Percentiles rank a stretch among this genome's conserved stretches.
phyloP scores from a whole-genome alignment of 345 rosid genomes.

The Iberis pinnata region DNA sequence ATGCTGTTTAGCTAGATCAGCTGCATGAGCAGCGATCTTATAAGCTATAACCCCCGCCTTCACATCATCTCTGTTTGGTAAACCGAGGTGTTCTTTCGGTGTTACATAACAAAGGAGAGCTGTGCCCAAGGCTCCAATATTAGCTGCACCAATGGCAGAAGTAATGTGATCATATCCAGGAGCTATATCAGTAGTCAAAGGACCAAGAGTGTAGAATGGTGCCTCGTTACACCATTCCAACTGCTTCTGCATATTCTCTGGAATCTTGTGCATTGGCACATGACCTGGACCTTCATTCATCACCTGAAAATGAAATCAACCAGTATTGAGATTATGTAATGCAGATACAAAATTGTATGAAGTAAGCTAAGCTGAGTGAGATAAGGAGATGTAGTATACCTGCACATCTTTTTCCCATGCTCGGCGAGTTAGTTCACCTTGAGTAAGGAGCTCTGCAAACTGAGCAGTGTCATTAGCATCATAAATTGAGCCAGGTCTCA shows the following conservation, averaged over 20 bases:
- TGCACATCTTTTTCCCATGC: constrained; percentile 98
- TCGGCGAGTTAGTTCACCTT: constrained; percentile 93
- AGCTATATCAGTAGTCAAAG: constrained; percentile 91
- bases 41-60: constrained; percentile 96
- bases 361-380: not conserved
- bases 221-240: constrained; percentile 99
- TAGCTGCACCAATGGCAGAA: constrained; percentile 99
- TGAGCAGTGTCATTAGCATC: constrained; percentile 99
- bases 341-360: not conserved
- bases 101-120: constrained; percentile 98
- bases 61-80: constrained; percentile 97
- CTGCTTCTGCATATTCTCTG: constrained; percentile 97
- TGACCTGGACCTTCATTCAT: constrained; percentile 99
- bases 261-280: constrained; percentile 95
- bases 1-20: constrained; percentile 93
- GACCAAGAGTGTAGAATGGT: constrained; percentile 97
- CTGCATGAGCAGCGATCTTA: constrained; percentile 96
- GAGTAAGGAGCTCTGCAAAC: constrained; percentile 97
- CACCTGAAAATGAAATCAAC: constrained; percentile 42
- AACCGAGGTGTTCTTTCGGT: constrained; percentile 95
- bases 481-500: constrained; percentile 95
- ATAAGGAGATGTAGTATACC: constrained; percentile 46
- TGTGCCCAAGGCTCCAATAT: constrained; percentile 96
- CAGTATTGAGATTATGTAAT: not conserved
- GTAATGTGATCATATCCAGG: constrained; percentile 98